phyloP scores from a whole-genome alignment of 257 asterid species.

The Jacaranda mimosifolia region DNA sequence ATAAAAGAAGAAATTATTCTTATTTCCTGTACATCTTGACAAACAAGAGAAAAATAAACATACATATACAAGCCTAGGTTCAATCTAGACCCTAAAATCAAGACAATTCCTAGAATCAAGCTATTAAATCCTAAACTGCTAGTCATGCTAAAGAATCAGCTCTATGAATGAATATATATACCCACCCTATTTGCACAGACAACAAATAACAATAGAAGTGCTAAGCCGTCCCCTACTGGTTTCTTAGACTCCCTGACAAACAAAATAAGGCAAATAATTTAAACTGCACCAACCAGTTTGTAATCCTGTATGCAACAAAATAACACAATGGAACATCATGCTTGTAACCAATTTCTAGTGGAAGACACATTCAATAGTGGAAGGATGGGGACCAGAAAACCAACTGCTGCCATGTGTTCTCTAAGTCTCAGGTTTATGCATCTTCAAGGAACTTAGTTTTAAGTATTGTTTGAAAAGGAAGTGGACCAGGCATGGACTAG shows the following conservation, averaged over 20 bases:
- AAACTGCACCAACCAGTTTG: constrained; percentile 24
- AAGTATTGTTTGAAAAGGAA: background rate
- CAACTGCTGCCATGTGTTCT: constrained; percentile 22
- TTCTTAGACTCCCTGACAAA: constrained; percentile 9
- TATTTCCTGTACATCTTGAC: constrained; percentile 1
- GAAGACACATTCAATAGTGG: constrained; percentile 7
- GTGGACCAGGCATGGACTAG: constrained; percentile 10
- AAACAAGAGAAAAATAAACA: constrained; percentile 13
- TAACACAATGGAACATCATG: constrained; percentile 5
- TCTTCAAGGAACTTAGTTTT: constrained; percentile 19
- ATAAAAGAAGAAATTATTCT: background rate
- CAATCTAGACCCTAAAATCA: constrained; percentile 27
- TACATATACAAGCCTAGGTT: constrained; percentile 2
- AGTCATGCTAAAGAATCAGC: constrained; percentile 4
- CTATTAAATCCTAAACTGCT: constrained; percentile 12
- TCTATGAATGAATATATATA: background rate
- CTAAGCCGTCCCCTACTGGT: constrained; percentile 13
- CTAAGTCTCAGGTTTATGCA: constrained; percentile 10
- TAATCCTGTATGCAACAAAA: constrained; percentile 20
- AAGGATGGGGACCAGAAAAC: constrained; percentile 9
- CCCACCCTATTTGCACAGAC: constrained; percentile 7
- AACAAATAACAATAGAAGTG: constrained; percentile 15
- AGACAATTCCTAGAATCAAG: constrained; percentile 1
- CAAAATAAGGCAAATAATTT: constrained; percentile 7
- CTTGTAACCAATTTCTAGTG: constrained; percentile 23